A percentile compares a stretch with the other conserved stretches of the same genome.
phyloP scores from a whole-genome alignment of 441 rosid species.

The Syzygium syzygioides region DNA sequence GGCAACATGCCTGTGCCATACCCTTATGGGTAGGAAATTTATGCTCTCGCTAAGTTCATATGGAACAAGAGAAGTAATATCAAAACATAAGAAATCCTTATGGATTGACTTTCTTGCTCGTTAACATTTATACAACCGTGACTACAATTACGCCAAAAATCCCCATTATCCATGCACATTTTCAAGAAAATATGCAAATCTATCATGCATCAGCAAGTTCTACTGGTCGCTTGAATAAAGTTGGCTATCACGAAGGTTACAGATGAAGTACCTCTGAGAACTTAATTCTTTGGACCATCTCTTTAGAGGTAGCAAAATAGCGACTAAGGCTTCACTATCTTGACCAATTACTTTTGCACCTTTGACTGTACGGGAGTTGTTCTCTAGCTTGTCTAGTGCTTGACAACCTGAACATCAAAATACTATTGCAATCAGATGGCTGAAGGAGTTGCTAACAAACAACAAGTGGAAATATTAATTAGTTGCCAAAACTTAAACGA shows the following conservation, averaged over 20 bases:
- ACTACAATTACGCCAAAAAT: neutral
- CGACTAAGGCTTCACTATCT: conserved; percentile 61
- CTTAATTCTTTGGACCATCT: conserved; percentile 61
- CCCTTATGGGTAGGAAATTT: neutral
- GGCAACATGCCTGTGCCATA: neutral
- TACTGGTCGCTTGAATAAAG: neutral
- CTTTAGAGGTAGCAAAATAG: conserved; percentile 63
- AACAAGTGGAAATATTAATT: neutral
- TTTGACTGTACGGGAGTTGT: conserved; percentile 75
- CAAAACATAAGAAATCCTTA: neutral
- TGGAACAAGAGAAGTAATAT: neutral
- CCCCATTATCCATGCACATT: neutral
- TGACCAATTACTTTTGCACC: conserved; percentile 81
- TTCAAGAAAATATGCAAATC: neutral
- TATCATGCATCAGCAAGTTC: neutral
- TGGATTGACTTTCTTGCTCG: neutral
- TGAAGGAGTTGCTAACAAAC: neutral
- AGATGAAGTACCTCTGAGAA: conserved; percentile 48
- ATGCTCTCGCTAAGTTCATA: neutral
- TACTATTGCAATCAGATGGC: neutral
- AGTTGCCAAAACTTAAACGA: neutral
- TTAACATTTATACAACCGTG: neutral
- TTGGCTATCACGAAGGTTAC: neutral
- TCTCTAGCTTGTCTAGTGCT: conserved; percentile 69
- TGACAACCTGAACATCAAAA: conserved; percentile 45